Evolutionary conservation across 768 basidiomycete genomes (phyloP).

Genomic region (Cystofilobasidium macerans): DNA sequence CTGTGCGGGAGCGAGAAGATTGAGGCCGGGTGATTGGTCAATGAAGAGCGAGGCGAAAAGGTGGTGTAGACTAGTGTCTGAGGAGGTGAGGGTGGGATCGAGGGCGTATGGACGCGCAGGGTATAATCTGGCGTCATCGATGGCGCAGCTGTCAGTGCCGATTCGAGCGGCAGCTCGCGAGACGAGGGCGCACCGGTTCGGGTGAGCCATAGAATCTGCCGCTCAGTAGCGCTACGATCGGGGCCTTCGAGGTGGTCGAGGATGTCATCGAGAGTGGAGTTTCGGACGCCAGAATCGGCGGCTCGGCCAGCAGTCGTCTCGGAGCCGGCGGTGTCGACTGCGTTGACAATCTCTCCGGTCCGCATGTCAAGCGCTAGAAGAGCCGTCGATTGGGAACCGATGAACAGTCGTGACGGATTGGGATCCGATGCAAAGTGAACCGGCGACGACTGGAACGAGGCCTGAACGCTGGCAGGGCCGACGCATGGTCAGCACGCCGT

Average conservation of each 20-base stretch:
- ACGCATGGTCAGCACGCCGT: neutral
- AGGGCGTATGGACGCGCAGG: conserved; percentile 62
- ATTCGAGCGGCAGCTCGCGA: neutral
- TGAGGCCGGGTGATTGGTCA: neutral
- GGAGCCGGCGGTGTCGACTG: conserved; percentile 32
- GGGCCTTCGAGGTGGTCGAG: conserved; percentile 52
- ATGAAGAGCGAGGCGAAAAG: neutral
- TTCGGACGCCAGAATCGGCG: too few species aligned
- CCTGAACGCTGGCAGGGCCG: conserved; percentile 14
- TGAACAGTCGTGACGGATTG: conserved; percentile 59
- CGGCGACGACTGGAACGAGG: conserved; percentile 32
- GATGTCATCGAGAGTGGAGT: conserved; percentile 26
- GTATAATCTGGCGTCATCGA: conserved; percentile 57
- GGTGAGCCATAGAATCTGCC: conserved; percentile 50
- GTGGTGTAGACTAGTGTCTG: conserved; percentile 7
- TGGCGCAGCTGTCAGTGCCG: neutral
- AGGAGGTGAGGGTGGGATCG: conserved; percentile 40
- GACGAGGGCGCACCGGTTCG: conserved; percentile 48
- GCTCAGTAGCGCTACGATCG: conserved; percentile 37
- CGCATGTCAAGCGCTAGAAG: conserved; percentile 42
- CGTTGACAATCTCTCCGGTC: conserved; percentile 36
- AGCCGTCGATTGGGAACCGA: conserved; percentile 82
- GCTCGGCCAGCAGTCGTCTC: too few species aligned
- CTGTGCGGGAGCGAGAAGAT: neutral
- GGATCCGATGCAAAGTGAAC: conserved; percentile 59